Evolutionary conservation across 2,329 filamentous ascomycete genomes (phyloP).

Genomic region (Aspergillus udagawae): DNA sequence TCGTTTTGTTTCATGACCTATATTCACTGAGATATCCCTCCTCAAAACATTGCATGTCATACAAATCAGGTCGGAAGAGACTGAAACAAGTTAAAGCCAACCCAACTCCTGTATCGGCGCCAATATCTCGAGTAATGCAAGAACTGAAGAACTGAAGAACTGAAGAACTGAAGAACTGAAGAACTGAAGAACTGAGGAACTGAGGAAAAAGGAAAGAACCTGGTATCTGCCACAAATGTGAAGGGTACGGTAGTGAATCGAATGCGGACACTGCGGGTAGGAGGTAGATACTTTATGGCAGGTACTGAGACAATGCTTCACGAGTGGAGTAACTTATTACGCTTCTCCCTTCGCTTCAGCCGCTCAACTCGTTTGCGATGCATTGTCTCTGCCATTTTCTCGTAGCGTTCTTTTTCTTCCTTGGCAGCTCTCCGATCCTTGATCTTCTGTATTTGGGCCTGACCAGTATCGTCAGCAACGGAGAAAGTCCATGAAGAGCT

Average conservation of each 20-base stretch:
- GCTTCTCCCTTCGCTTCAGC: slow-evolving; percentile 91
- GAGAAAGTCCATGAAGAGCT: neutral
- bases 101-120: neutral
- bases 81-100: neutral
- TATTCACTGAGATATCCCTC: neutral
- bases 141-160: neutral
- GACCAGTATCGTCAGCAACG: slow-evolving; percentile 3
- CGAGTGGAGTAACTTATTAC: slow-evolving; percentile 55
- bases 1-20: neutral
- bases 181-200: neutral
- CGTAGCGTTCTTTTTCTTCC: slow-evolving; percentile 88
- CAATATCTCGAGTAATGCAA: neutral
- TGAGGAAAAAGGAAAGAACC: neutral
- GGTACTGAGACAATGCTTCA: slow-evolving; percentile 20
- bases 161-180: neutral
- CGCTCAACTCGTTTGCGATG: slow-evolving; percentile 91
- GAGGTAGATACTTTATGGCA: neutral
- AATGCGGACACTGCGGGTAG: neutral
- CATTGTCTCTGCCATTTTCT: slow-evolving; percentile 96
- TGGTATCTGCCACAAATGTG: neutral
- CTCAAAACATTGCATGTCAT: neutral
- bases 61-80: neutral
- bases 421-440: slow-evolving; percentile 83
- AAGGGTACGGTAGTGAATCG: neutral
- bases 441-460: slow-evolving; percentile 74